A percentile compares a stretch with the other conserved stretches of the same genome.
Evolutionary conservation across 305 asterid genomes (phyloP).

Genomic region (Rubia balearica): DNA sequence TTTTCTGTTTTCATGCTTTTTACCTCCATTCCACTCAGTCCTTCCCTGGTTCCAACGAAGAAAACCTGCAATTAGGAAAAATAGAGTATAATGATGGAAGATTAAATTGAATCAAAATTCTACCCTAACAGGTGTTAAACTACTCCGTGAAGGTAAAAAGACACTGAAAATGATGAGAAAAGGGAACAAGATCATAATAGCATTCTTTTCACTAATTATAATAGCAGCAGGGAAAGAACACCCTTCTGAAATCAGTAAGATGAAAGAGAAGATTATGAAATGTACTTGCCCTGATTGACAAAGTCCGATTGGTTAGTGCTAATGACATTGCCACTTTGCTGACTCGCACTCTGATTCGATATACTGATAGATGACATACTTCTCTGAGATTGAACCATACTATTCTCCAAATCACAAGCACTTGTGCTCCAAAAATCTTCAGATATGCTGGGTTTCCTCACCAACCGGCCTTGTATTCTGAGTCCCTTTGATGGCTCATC

Average conservation of each 20-base stretch:
- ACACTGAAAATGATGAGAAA: background rate
- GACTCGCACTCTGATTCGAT: conserved; percentile 50
- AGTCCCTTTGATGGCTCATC: conserved; percentile 74
- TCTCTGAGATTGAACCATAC: conserved; percentile 62
- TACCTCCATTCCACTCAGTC: conserved; percentile 46
- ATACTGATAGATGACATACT: conserved; percentile 61
- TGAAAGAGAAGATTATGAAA: background rate
- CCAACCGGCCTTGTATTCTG: conserved; percentile 62
- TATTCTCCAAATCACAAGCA: conserved; percentile 60
- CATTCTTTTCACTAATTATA: background rate
- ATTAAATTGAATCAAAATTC: background rate
- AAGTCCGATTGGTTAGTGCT: conserved; percentile 47
- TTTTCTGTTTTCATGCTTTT: conserved; percentile 27
- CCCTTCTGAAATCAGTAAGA: background rate
- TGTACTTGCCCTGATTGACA: conserved; percentile 56
- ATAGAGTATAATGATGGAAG: background rate
- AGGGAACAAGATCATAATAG: background rate
- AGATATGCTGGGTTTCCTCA: conserved; percentile 46
- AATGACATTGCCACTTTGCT: conserved; percentile 36
- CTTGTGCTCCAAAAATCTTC: conserved; percentile 90
- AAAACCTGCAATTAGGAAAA: conserved; percentile 37
- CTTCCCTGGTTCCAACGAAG: conserved; percentile 60
- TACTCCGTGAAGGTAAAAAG: background rate
- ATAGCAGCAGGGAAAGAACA: background rate
- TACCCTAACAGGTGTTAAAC: background rate